Conservation (phyloP, 2,329 filamentous ascomycete species). For the Scedosporium boydii region DNA sequence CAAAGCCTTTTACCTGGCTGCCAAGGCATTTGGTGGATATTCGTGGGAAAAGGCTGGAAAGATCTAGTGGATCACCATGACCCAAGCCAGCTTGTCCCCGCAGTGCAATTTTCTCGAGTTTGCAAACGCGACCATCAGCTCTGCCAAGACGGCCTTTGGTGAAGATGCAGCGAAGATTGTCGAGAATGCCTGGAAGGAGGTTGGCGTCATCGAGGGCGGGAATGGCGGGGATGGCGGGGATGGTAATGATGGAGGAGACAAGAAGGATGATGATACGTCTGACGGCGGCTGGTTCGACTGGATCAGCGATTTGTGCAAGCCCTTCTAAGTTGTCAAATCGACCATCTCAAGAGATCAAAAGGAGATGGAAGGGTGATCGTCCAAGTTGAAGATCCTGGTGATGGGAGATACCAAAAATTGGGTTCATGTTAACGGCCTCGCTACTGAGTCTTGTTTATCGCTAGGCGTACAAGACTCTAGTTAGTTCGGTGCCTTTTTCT, state of each 20-base stretch:
- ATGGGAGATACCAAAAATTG: too few relatives aligned
- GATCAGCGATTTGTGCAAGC: not conserved
- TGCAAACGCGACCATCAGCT: conserved; percentile 36
- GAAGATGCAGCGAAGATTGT: conserved; percentile 31
- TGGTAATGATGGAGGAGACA: not conserved
- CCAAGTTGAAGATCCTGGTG: too few relatives aligned
- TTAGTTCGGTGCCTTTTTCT: too few relatives aligned
- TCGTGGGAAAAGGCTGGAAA: conserved; percentile 5
- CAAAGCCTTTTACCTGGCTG: conserved; percentile 3
- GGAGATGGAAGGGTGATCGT: too few relatives aligned
- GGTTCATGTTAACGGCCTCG: too few relatives aligned
- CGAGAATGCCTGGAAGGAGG: conserved; percentile 36
- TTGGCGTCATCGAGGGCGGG: conserved; percentile 26
- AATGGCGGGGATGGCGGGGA: not conserved
- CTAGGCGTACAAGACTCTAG: too few relatives aligned
- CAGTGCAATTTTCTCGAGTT: conserved; percentile 37
- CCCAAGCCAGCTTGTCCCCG: conserved; percentile 28
- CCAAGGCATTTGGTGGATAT: conserved; percentile 2
- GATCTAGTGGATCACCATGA: conserved; percentile 33
- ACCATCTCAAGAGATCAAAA: too few relatives aligned
- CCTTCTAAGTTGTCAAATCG: not conserved
- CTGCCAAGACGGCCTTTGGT: conserved; percentile 32
- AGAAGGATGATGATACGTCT: not conserved
- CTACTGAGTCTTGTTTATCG: too few relatives aligned
- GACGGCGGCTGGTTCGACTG: not conserved